Percentiles rank a stretch among this genome's conserved stretches.
phyloP scores from a whole-genome alignment of 495 filamentous ascomycete genomes.

The Staphylotrichum longicolle region DNA sequence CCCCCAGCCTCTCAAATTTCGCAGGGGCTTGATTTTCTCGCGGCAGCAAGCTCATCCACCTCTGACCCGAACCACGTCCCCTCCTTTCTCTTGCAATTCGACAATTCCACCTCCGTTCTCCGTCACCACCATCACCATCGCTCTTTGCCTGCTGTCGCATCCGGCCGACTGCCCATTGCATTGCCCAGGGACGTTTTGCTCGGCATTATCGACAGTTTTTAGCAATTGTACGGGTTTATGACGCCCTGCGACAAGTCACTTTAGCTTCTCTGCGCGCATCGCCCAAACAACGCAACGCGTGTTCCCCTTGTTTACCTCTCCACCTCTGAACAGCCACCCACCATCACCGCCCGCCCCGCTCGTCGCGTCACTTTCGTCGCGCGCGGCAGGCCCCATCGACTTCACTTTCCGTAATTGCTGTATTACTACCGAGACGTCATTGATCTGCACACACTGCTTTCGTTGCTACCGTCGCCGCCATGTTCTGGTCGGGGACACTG shows the following conservation, averaged over 20 bases:
- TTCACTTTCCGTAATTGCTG: conserved; percentile 11
- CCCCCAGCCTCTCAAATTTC: conserved; percentile 39
- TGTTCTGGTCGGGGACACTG: conserved; percentile 98
- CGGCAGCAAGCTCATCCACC: too few species aligned
- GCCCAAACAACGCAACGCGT: conserved; percentile 43
- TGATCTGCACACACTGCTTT: conserved; percentile 31
- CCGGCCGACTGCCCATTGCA: conserved; percentile 21
- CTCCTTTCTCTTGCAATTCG: conserved; percentile 22
- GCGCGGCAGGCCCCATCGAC: conserved; percentile 14
- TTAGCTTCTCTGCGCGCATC: conserved; percentile 25
- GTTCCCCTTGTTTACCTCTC: conserved; percentile 38
- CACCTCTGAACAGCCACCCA: conserved; percentile 17
- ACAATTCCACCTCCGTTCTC: conserved; percentile 13
- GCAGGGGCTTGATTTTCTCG: conserved; percentile 23
- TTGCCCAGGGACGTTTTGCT: conserved; percentile 3
- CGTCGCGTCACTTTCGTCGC: conserved; percentile 15
- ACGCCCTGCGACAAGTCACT: conserved; percentile 11
- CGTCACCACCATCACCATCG: conserved; percentile 19
- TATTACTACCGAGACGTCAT: conserved; percentile 26
- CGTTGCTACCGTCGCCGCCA: conserved; percentile 51
- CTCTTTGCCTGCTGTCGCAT: conserved; percentile 26
- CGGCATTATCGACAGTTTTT: conserved; percentile 19
- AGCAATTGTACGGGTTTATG: background rate
- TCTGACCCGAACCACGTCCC: conserved; percentile 10
- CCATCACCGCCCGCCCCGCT: conserved; percentile 8